Evolutionary conservation across 495 filamentous ascomycete genomes (phyloP).

Genomic region (Elaphomyces granulatus): DNA sequence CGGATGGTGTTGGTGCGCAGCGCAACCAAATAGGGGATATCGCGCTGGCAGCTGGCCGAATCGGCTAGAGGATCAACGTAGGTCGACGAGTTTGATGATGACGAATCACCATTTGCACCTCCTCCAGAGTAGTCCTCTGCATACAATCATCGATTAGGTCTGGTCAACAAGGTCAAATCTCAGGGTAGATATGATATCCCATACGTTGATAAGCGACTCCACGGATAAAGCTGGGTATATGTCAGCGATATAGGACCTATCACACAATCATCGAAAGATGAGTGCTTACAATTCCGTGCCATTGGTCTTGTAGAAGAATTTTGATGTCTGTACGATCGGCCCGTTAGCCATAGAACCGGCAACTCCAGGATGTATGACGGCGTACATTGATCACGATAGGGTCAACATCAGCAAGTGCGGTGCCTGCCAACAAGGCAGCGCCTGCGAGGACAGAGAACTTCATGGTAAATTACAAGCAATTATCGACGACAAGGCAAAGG

Average conservation of each 20-base stretch:
- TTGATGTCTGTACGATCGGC: slow-evolving; percentile 37
- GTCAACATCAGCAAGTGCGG: slow-evolving; percentile 43
- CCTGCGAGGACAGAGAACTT: slow-evolving; percentile 31
- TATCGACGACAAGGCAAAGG: neutral
- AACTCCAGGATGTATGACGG: slow-evolving; percentile 1
- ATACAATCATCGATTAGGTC: slow-evolving; percentile 6
- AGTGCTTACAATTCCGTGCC: slow-evolving; percentile 60
- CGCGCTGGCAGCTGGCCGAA: slow-evolving; percentile 52
- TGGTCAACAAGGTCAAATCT: too few species aligned
- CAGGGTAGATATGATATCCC: slow-evolving; percentile 9
- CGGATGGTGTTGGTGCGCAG: slow-evolving; percentile 82
- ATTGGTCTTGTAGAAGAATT: slow-evolving; percentile 68
- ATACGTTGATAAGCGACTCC: slow-evolving; percentile 78
- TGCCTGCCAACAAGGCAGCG: slow-evolving; percentile 31
- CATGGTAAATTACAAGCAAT: slow-evolving; percentile 15
- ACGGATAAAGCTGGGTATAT: slow-evolving; percentile 45
- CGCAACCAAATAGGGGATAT: slow-evolving; percentile 64
- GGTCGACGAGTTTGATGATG: slow-evolving; percentile 13
- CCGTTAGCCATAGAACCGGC: slow-evolving; percentile 4
- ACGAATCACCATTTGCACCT: slow-evolving; percentile 22
- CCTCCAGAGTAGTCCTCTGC: slow-evolving; percentile 32
- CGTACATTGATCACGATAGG: slow-evolving; percentile 56
- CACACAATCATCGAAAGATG: neutral
- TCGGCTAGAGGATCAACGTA: slow-evolving; percentile 64
- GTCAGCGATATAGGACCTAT: neutral